phyloP scores from a whole-genome alignment of 805 yeast genomes.

The Teunomyces stri region DNA sequence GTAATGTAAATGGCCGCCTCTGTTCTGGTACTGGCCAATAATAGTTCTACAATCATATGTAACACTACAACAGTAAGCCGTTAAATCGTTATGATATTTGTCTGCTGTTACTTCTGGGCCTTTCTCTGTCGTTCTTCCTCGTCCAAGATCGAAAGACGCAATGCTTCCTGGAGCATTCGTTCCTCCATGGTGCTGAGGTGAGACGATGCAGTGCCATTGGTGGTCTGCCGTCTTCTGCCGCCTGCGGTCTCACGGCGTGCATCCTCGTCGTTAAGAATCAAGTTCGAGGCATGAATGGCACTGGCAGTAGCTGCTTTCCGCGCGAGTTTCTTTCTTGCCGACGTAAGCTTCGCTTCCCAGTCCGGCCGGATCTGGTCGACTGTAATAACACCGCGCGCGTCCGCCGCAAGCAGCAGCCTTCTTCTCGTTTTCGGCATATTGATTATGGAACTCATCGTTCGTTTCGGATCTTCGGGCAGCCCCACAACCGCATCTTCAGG shows the following conservation, averaged over 20 bases:
- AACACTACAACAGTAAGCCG: background rate
- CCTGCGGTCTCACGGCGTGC: conserved; percentile 7
- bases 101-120: conserved; percentile 6
- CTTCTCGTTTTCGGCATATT: conserved; percentile 15
- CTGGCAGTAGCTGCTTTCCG: conserved; percentile 91
- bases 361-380: conserved; percentile 87
- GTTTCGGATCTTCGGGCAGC: background rate
- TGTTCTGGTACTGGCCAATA: background rate
- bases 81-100: background rate
- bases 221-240: conserved; percentile 24
- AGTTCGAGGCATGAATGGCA: conserved; percentile 86
- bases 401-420: conserved; percentile 49
- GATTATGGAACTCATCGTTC: conserved; percentile 4
- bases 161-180: conserved; percentile 81
- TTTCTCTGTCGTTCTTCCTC: conserved; percentile 52
- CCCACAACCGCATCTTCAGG: conserved; percentile 4
- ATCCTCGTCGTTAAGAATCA: conserved; percentile 45
- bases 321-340: conserved; percentile 75
- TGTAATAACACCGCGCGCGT: conserved; percentile 68
- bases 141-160: conserved; percentile 69
- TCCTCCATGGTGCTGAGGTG: conserved; percentile 44
- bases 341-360: conserved; percentile 75
- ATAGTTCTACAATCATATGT: background rate
- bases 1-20: background rate
- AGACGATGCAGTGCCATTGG: conserved; percentile 7